Conservation (phyloP, 306 rosid species). For the Begonia loranthoides region DNA sequence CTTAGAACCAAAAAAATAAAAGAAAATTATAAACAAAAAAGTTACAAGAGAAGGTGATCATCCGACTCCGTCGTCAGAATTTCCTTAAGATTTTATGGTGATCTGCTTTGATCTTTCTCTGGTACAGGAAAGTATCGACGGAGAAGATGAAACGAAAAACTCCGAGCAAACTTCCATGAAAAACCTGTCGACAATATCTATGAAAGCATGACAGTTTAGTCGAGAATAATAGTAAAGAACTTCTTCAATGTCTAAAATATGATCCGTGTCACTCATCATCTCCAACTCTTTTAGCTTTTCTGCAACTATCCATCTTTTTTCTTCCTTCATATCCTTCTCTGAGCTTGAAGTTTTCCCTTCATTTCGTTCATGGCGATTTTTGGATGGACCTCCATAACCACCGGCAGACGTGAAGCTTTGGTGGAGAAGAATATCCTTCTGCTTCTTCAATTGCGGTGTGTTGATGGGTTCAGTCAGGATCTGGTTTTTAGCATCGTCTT, state of each 20-base stretch:
- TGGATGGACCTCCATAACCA: constrained; percentile 7
- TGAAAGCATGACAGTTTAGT: constrained; percentile 61
- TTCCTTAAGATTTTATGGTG: too few relatives aligned
- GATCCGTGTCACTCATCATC: constrained; percentile 52
- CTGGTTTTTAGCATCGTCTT: too few relatives aligned
- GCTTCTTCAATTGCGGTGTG: constrained; percentile 14
- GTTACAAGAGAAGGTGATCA: too few relatives aligned
- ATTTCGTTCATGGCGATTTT: constrained; percentile 12
- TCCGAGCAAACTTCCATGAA: constrained; percentile 59
- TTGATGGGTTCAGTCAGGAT: background rate
- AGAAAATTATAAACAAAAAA: too few relatives aligned
- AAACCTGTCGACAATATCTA: constrained; percentile 78
- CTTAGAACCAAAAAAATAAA: too few relatives aligned
- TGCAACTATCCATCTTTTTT: constrained; percentile 28
- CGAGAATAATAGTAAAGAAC: constrained; percentile 77
- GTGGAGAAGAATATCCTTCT: constrained; percentile 2
- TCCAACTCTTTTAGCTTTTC: constrained; percentile 70
- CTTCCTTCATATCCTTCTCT: constrained; percentile 6
- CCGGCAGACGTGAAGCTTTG: too few relatives aligned
- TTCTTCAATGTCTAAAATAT: constrained; percentile 76
- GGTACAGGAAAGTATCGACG: background rate
- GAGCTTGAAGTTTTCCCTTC: constrained; percentile 14
- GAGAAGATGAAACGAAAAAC: constrained; percentile 29
- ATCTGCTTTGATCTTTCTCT: too few relatives aligned
- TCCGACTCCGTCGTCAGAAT: too few relatives aligned